Conservation (phyloP, 2,329 filamentous ascomycete genomes). For the Teratosphaeria viscida region DNA sequence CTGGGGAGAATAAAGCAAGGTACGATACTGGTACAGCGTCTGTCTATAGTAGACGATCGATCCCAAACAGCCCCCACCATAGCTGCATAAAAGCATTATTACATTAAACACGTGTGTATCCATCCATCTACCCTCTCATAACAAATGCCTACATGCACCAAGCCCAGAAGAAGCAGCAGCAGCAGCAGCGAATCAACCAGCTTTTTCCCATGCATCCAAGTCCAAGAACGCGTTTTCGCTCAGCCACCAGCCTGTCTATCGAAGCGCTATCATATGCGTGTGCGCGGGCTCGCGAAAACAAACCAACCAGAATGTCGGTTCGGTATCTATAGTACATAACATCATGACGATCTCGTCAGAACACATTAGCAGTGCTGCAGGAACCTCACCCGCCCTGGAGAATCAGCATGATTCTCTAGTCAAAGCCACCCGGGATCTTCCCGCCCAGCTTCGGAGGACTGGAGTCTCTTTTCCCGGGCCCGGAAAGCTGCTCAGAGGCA, state of each 20-base stretch:
- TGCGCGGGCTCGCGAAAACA: background rate
- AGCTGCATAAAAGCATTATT: background rate
- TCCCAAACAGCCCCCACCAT: background rate
- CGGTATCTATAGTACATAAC: background rate
- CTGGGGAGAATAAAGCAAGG: too few relatives aligned
- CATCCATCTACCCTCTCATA: background rate
- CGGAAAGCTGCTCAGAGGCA: background rate
- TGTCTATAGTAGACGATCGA: background rate
- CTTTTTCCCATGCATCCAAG: background rate
- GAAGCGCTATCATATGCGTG: background rate
- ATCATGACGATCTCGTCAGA: background rate
- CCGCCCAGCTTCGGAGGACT: background rate
- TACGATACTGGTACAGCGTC: background rate
- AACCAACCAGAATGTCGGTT: background rate
- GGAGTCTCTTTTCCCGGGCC: background rate
- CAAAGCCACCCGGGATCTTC: slow-evolving; percentile 5
- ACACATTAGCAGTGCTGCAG: background rate
- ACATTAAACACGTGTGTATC: background rate
- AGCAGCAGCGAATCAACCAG: background rate
- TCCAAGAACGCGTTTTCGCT: background rate
- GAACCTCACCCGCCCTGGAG: background rate
- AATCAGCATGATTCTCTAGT: background rate
- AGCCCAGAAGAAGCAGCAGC: background rate
- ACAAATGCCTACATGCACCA: background rate
- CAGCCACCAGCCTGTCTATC: background rate